phyloP scores from a whole-genome alignment of 2,329 filamentous ascomycete genomes.

The Microdochium paspali region DNA sequence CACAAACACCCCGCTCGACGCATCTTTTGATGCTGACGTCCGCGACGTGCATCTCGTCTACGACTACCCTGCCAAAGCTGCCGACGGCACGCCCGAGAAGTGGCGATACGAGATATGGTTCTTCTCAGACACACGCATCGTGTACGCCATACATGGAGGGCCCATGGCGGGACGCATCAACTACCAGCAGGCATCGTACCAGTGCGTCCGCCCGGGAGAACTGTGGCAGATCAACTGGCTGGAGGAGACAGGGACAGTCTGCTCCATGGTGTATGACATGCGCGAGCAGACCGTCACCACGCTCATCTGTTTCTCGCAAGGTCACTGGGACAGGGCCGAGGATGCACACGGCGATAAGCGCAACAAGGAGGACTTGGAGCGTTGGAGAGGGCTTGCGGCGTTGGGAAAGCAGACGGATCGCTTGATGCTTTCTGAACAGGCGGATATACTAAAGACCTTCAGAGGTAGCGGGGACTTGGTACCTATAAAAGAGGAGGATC shows the following conservation, averaged over 20 bases:
- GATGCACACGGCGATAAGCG: conserved; percentile 48
- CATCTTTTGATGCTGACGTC: conserved; percentile 38
- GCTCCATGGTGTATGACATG: conserved; percentile 47
- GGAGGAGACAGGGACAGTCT: conserved; percentile 49
- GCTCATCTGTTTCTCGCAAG: conserved; percentile 42
- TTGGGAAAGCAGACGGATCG: conserved; percentile 40
- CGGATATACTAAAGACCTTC: too few relatives aligned
- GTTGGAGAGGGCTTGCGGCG: conserved; percentile 39
- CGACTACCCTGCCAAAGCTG: conserved; percentile 41
- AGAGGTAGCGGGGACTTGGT: too few relatives aligned
- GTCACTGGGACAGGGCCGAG: conserved; percentile 41
- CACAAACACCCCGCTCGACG: conserved; percentile 2
- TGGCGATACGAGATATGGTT: conserved; percentile 57
- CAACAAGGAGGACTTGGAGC: conserved; percentile 35
- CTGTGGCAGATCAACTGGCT: conserved; percentile 53
- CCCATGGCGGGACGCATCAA: conserved; percentile 47
- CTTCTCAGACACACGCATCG: conserved; percentile 40
- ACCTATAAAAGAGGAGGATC: conserved; percentile 30
- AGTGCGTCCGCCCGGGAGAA: conserved; percentile 47
- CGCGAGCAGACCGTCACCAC: conserved; percentile 36
- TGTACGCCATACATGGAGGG: conserved; percentile 50
- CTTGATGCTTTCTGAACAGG: conserved; percentile 43
- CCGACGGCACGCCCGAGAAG: conserved; percentile 18
- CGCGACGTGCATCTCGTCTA: conserved; percentile 45
- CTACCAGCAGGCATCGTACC: conserved; percentile 43